These are phyloP conservation scores for Nemania sp. DNA, from an alignment of 2,329 filamentous ascomycete genomes.

Conservation along the genomic window DNA sequence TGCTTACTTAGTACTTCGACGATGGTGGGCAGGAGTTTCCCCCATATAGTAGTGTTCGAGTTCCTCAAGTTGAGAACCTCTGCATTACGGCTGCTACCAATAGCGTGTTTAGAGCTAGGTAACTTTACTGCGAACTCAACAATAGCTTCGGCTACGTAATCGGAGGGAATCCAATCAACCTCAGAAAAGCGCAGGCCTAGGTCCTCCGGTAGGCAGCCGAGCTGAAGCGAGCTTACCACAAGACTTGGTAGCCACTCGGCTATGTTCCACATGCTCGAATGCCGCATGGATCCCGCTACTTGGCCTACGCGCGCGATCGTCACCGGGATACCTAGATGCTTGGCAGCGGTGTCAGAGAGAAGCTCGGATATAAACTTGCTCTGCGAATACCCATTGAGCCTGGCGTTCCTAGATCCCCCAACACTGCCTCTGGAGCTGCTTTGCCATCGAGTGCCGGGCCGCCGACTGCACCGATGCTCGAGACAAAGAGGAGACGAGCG, in stretches of 20 bases:
- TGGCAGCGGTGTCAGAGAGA: background rate
- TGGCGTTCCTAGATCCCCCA: too few relatives aligned
- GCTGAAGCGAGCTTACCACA: background rate
- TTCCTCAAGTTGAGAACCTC: too few relatives aligned
- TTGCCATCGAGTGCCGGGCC: too few relatives aligned
- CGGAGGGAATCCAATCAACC: background rate
- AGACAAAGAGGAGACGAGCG: constrained; percentile 42
- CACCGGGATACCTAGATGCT: background rate
- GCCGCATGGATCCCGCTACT: background rate
- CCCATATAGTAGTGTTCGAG: too few relatives aligned
- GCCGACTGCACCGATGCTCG: constrained; percentile 39
- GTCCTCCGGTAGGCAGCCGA: background rate
- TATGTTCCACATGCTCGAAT: background rate
- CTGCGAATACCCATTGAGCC: background rate
- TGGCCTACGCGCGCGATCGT: background rate
- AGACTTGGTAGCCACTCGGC: background rate
- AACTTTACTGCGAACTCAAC: too few relatives aligned
- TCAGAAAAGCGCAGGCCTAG: background rate
- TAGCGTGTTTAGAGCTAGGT: too few relatives aligned
- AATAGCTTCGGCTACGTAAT: too few relatives aligned
- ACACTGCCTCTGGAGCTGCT: too few relatives aligned
- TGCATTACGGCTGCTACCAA: too few relatives aligned
- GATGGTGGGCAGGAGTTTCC: too few relatives aligned
- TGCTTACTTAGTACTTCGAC: too few relatives aligned
- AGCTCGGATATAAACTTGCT: constrained; percentile 6